Evolutionary conservation across 2,329 filamentous ascomycete species (phyloP).

Genomic region (Paecilomyces variotii): DNA sequence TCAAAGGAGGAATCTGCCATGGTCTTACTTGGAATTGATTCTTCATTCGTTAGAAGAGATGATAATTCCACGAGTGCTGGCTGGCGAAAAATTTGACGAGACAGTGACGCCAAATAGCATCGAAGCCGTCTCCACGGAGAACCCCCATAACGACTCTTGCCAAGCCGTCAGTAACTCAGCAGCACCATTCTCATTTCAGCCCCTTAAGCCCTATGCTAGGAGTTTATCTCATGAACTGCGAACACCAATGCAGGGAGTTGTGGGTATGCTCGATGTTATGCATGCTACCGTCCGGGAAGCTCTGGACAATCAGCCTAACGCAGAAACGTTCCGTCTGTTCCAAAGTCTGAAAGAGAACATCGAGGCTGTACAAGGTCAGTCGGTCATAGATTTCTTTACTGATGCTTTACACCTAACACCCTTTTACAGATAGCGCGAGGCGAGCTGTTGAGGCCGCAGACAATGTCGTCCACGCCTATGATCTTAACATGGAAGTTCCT

Average conservation of each 20-base stretch:
- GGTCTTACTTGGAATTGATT: conserved; percentile 60
- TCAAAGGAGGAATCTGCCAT: conserved; percentile 48
- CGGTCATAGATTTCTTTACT: neutral
- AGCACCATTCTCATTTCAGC: conserved; percentile 51
- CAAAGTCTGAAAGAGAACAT: conserved; percentile 59
- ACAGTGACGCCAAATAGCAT: conserved; percentile 18
- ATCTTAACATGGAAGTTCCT: conserved; percentile 68
- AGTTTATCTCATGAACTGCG: conserved; percentile 64
- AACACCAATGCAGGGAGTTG: conserved; percentile 68
- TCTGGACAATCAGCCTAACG: conserved; percentile 46
- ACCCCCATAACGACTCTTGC: conserved; percentile 16
- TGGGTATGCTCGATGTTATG: conserved; percentile 71
- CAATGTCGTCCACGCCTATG: conserved; percentile 68
- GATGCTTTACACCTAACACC: neutral
- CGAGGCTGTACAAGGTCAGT: conserved; percentile 58
- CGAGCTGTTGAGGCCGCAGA: conserved; percentile 66
- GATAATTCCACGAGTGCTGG: conserved; percentile 50
- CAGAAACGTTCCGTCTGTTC: conserved; percentile 48
- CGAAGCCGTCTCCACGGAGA: conserved; percentile 15
- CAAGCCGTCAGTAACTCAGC: conserved; percentile 48
- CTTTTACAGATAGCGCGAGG: conserved; percentile 54
- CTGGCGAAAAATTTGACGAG: conserved; percentile 43
- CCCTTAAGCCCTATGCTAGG: conserved; percentile 63
- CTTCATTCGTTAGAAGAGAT: conserved; percentile 62
- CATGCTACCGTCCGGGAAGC: conserved; percentile 63